Evolutionary conservation across 345 rosid genomes (phyloP).

Genomic region (Aquilaria malaccensis): DNA sequence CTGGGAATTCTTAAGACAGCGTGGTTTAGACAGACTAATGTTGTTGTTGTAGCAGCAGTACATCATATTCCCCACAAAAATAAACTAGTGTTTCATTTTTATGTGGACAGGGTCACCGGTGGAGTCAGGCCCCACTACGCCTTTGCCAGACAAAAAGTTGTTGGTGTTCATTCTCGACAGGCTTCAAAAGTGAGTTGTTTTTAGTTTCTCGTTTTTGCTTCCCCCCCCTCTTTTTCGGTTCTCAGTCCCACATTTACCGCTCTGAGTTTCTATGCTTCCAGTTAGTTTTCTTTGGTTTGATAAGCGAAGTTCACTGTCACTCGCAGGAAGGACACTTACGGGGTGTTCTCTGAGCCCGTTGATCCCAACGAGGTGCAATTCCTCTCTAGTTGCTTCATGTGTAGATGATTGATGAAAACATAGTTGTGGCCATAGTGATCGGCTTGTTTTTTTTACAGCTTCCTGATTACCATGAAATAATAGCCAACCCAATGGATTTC

Average conservation of each 20-base stretch:
- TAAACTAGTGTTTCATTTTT: slow-evolving; percentile 23
- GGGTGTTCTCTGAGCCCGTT: slow-evolving; percentile 91
- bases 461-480: slow-evolving; percentile 88
- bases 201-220: slow-evolving; percentile 18
- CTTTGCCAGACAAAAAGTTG: slow-evolving; percentile 99
- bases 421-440: slow-evolving; percentile 7
- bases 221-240: not conserved
- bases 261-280: too few relatives aligned
- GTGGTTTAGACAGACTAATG: slow-evolving; percentile 17
- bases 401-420: not conserved
- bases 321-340: slow-evolving; percentile 91
- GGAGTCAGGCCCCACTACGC: slow-evolving; percentile 89
- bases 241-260: not conserved
- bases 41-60: not conserved
- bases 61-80: not conserved
- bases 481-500: slow-evolving; percentile 88
- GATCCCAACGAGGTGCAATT: slow-evolving; percentile 71
- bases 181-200: slow-evolving; percentile 83
- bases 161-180: slow-evolving; percentile 97
- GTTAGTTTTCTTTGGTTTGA: too few relatives aligned
- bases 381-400: slow-evolving; percentile 12
- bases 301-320: not conserved
- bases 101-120: slow-evolving; percentile 70
- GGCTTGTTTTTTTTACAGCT: slow-evolving; percentile 47
- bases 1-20: slow-evolving; percentile 22